Conservation (phyloP, 306 rosid species). For the Luffa aegyptiaca region DNA sequence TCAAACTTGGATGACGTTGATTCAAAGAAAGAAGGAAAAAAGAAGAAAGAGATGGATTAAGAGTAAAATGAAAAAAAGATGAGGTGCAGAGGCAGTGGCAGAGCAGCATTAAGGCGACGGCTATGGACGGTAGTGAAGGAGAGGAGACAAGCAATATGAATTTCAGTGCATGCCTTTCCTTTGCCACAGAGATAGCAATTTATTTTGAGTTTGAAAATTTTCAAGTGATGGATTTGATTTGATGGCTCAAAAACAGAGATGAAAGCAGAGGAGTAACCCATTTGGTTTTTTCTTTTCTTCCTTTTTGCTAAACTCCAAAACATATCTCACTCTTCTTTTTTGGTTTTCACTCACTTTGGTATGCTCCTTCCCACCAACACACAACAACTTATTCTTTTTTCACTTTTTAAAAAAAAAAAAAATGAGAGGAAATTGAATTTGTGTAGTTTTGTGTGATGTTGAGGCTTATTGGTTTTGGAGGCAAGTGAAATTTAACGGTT, state of each 20-base stretch:
- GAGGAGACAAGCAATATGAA: neutral
- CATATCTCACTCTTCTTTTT: neutral
- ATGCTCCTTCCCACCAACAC: too few species aligned
- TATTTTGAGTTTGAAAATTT: neutral
- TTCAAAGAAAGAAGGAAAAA: too few species aligned
- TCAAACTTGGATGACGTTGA: too few species aligned
- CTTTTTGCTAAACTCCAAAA: constrained; percentile 1
- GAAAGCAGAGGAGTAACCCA: neutral
- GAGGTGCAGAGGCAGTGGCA: neutral
- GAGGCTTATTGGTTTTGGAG: too few species aligned
- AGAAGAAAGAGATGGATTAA: too few species aligned
- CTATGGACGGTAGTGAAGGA: neutral
- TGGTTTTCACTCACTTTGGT: too few species aligned
- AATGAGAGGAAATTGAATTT: too few species aligned
- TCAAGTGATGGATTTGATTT: neutral
- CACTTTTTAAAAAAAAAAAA: too few species aligned
- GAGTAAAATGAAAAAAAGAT: neutral
- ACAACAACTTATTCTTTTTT: too few species aligned
- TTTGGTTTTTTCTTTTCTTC: neutral
- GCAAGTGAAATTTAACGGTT: too few species aligned
- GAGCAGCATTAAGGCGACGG: neutral
- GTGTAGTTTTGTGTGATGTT: too few species aligned
- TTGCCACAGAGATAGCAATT: neutral
- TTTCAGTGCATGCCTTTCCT: neutral
- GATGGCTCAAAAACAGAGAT: neutral